Evolutionary conservation across 305 asterid species (phyloP), one percentile per base, ranked within the genome.

Genomic region (Solanum chacoense): DNA sequence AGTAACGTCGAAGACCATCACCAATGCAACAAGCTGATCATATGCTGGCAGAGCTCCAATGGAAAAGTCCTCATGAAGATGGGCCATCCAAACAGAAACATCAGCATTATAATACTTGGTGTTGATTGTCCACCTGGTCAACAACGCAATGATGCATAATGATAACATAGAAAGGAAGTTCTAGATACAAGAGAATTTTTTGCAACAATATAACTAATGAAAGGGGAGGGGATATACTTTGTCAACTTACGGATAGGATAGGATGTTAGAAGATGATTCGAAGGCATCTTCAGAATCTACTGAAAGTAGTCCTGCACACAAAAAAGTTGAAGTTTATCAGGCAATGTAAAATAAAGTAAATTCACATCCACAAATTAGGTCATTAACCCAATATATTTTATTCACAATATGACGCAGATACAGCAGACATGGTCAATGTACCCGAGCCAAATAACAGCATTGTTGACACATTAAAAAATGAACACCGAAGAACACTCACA

Each of bases 41-140:
- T 89, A 72, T 76, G 63, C 63, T 7, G 97, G 97, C 83, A 93
- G 91, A 84, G 91, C 91, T 78, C 91, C 87, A 76, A 93, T 77
- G 2, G 95, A 93, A 22, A 94, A 90, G 28, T 90, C 94, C 59
- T 94, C 94, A 71, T 89, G 90, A 85, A 96, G 96, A 94, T 95
- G 95, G 88, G 93, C 95, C 90, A 92, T 91, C 98, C 98, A 95
- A 55, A 97, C 85, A 81, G 96, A 92, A 90, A 95, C 96, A 91
- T 97, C 99, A 87, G 96, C 98, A 7, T 93, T 91, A 84, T 97
- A 97, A 87, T 97, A 97, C 91, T 96, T 97, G 38, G 99, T 97
- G 94, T 95, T 91, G 95, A 97, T 97, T 73, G 96, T 92, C 99
- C 98, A 97, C 93, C 99, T 96, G 91, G 84, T 74, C 80, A 90